Evolutionary conservation across 495 filamentous ascomycete species (phyloP), one percentile per base, ranked within the genome.

Genomic region (Zalerion maritima): DNA sequence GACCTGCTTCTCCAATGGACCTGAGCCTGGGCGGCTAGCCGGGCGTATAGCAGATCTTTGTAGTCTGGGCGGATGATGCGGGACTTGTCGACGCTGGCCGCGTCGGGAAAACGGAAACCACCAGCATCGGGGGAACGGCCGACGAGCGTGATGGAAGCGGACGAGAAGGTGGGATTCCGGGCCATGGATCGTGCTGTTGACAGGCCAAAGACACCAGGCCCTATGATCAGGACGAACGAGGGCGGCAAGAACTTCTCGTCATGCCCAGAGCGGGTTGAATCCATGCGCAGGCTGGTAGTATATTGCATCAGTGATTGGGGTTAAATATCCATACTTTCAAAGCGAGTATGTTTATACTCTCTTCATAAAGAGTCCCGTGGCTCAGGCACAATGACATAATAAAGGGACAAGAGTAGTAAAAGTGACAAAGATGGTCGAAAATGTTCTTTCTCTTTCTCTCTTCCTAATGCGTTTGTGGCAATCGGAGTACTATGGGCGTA

Each of bases 41-140:
- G 49, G 7, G 78, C 63, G 49, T 94, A 93, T 2, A 65, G 68
- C 2, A 67, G 54, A 46, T 81, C 66, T 2, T 73, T 64, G 48
- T 94, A 94, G 58, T 94, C 85, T 21, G 83, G 59, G 15, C 86
- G 68, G 34, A 94, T 64, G 42, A 86, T 81, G 28, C 80, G 75
- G 12, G 77, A 81, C 22, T 63, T 68, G 58, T 87, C 82, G 41
- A 81, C 68, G 28, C 72, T 79, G 16, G 78, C 67, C 33, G 72
- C 71, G 40, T 85, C 69, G 3, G 69, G 70, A 35, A 76, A 65
- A 15, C 77, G 76, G 50, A 81, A 79, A 1, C 49, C 42, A 16
- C 41, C 50, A 0, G 44, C 29, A 0, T 50, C 42, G n/a, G 67
- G 60, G 36, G 67, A 67, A 14, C 75, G 61, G 50, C 86, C 81